Conservation (phyloP, 1,284 basidiomycete genomes). For the Rhodotorula sp. region DNA sequence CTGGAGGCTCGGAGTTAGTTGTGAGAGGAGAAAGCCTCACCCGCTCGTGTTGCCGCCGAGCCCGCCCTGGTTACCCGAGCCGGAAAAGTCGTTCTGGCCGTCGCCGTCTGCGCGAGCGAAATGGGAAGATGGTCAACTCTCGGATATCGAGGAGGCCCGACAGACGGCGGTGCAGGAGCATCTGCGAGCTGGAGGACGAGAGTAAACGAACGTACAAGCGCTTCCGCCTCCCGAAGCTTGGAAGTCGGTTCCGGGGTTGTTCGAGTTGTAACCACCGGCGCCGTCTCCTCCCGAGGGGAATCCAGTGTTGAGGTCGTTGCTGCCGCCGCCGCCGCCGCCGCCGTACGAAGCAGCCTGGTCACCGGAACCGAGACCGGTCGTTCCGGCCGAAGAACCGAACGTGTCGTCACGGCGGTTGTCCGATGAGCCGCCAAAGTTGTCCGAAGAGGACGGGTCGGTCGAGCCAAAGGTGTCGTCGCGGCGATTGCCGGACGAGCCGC, state of each 20-base stretch:
- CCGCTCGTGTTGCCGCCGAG: background rate
- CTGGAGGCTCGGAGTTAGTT: background rate
- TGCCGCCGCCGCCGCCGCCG: background rate
- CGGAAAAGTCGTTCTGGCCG: slow-evolving; percentile 16
- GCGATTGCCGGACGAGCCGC: background rate
- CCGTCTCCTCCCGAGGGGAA: background rate
- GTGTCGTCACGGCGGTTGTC: background rate
- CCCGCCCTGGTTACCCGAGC: slow-evolving; percentile 17
- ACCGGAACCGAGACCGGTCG: background rate
- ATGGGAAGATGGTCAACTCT: no score
- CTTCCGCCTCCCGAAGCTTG: background rate
- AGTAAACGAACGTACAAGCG: background rate
- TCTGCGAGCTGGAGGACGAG: background rate
- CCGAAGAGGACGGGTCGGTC: background rate
- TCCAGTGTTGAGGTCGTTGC: background rate
- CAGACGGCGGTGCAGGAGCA: background rate
- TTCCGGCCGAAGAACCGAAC: background rate
- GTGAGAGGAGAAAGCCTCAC: background rate
- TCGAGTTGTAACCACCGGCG: background rate
- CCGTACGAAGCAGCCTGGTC: background rate
- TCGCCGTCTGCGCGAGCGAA: background rate
- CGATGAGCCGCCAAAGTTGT: background rate
- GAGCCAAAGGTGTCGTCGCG: background rate
- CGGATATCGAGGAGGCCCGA: background rate
- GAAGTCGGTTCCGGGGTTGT: slow-evolving; percentile 9